Evolutionary conservation across 2,329 filamentous ascomycete species (phyloP), one percentile per base, ranked within the genome.

Genomic region (Stenocarpella maydis): DNA sequence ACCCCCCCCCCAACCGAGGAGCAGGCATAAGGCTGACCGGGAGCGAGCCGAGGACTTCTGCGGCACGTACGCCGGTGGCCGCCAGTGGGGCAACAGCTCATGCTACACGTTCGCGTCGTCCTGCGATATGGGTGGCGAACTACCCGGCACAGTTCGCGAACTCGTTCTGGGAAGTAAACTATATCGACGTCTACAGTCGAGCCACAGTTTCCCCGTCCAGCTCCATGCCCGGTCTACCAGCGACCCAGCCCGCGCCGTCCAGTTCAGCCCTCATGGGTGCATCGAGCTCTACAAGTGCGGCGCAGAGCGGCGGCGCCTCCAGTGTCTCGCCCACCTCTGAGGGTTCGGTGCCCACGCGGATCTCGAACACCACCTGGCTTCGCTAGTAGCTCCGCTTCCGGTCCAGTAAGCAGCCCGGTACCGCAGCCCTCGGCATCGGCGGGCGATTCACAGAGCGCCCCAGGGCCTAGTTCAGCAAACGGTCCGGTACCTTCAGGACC

Each of bases 1-100:
- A 37, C 34, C 34, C 61, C 31, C 4, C 15, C 39, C 31, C 31
- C 31, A 4, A 21, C 5, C 7, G 1, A 31, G 41, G 14, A 3
- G 7, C 6, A 47, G 41, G 7, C 26, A 19, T 2, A 6, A 6
- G 21, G 64, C 19, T 31, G 9, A n/a, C 55, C 50, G 49, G 67
- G 53, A 71, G 41, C 69, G 24, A 69, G 21, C 6, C 7, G 53
- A 85, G 83, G 84, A 92, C 64, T 93, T 96, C 77, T 96, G 93
- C 76, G 93, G 93, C 31, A 88, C 91, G 74, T 95, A 91, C 85
- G 92, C 91, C 0, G 89, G 78, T 53, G 78, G 78, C 50, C 78
- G 77, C 6, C 75, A 80, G 19, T 86, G 85, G 84, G 77, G 76
- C 5, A 73, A 76, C 15, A 80, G 82, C 19, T 76, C 79, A 17